phyloP scores from a whole-genome alignment of 768 basidiomycete species.

The Suillus brevipes region DNA sequence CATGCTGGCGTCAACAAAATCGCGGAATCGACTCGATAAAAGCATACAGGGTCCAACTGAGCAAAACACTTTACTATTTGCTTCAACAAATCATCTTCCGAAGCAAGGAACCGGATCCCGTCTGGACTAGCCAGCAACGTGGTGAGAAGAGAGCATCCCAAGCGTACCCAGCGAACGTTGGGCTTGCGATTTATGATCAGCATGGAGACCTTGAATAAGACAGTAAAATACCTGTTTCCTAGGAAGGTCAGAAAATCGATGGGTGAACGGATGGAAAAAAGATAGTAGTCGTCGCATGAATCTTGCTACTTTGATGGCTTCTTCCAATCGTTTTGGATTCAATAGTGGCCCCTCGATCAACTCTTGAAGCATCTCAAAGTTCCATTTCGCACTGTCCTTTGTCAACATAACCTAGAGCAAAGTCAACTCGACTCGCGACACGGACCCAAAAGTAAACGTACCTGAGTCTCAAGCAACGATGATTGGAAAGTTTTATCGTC shows the following conservation, averaged over 20 bases:
- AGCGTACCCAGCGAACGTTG: conserved; percentile 80
- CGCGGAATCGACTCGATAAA: background rate
- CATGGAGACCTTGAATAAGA: conserved; percentile 11
- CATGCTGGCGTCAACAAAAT: conserved; percentile 4
- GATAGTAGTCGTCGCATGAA: conserved; percentile 89
- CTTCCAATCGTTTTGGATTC: conserved; percentile 90
- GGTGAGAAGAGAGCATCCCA: conserved; percentile 80
- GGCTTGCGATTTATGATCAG: conserved; percentile 41
- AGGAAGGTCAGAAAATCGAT: conserved; percentile 83
- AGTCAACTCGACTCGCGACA: conserved; percentile 5
- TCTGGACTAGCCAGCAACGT: conserved; percentile 84
- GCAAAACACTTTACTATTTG: conserved; percentile 87
- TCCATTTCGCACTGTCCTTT: conserved; percentile 92
- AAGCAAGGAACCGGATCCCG: conserved; percentile 75
- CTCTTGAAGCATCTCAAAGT: conserved; percentile 84
- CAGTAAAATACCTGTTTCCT: conserved; percentile 55
- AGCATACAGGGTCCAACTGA: conserved; percentile 85
- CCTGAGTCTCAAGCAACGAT: conserved; percentile 83
- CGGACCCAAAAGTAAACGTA: conserved; percentile 29
- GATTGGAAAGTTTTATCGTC: conserved; percentile 92
- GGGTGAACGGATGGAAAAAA: conserved; percentile 90
- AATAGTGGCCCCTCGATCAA: conserved; percentile 90
- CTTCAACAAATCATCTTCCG: conserved; percentile 81
- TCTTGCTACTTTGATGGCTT: conserved; percentile 86
- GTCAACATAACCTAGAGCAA: conserved; percentile 70